Conservation (phyloP, 306 rosid genomes). For the Quillaja saponaria region DNA sequence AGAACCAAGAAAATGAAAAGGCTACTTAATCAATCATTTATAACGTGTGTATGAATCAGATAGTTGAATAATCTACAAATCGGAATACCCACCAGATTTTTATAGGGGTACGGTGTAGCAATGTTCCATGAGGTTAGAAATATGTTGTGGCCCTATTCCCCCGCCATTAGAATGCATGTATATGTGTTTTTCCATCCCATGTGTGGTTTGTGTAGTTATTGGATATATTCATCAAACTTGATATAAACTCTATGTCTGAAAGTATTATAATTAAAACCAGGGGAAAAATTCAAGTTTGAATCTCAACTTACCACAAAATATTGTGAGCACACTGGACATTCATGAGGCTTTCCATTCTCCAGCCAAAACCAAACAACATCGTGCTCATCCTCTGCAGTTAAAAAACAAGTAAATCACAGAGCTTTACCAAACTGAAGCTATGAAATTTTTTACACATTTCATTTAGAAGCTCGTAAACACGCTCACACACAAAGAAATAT, state of each 20-base stretch:
- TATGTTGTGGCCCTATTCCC: constrained; percentile 10
- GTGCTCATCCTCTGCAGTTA: constrained; percentile 87
- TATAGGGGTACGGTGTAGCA: constrained; percentile 26
- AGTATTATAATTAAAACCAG: not conserved
- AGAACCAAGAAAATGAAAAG: constrained; percentile 21
- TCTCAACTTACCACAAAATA: constrained; percentile 73
- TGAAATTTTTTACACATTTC: constrained; percentile 8
- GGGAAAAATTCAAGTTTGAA: constrained; percentile 12
- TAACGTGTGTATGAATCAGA: constrained; percentile 9
- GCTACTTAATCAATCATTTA: constrained; percentile 12
- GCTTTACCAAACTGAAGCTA: constrained; percentile 3
- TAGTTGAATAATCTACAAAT: constrained; percentile 18
- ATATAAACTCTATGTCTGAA: not conserved
- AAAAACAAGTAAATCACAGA: constrained; percentile 27
- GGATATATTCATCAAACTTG: not conserved
- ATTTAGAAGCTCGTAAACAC: constrained; percentile 16
- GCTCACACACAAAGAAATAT: not conserved
- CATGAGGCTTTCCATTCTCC: constrained; percentile 82
- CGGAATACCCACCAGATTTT: constrained; percentile 8
- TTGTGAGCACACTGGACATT: constrained; percentile 92
- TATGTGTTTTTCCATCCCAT: no score
- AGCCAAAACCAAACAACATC: constrained; percentile 99
- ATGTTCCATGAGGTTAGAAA: not conserved
- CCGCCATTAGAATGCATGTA: no score
- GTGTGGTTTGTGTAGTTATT: no score